phyloP scores from a whole-genome alignment of 768 basidiomycete genomes.

The Russula ochroleuca region DNA sequence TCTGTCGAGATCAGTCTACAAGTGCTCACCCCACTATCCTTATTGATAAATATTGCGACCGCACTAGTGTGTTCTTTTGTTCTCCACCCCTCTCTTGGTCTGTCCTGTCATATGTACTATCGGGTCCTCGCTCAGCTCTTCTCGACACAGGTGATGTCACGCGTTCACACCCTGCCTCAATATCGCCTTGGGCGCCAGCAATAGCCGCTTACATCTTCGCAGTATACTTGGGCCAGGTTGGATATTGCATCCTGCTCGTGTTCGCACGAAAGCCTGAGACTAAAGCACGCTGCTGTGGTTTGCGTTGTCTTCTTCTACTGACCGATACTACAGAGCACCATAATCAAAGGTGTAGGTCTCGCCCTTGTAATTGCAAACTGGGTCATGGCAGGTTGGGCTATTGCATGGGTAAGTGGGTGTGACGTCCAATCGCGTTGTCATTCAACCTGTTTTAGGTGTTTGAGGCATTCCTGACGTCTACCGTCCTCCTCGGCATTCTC shows the following conservation, averaged over 20 bases:
- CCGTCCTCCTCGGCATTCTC: conserved; percentile 67
- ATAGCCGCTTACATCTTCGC: conserved; percentile 58
- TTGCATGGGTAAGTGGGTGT: conserved; percentile 55
- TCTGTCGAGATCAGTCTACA: conserved; percentile 52
- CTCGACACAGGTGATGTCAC: conserved; percentile 45
- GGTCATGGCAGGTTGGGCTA: conserved; percentile 74
- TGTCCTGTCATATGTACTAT: conserved; percentile 20
- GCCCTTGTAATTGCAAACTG: conserved; percentile 75
- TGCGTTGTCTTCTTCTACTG: neutral
- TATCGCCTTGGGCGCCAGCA: conserved; percentile 60
- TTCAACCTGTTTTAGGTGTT: conserved; percentile 46
- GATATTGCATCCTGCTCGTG: conserved; percentile 78
- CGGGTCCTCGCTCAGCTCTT: neutral
- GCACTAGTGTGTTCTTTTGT: conserved; percentile 65
- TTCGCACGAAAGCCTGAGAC: conserved; percentile 71
- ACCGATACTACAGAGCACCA: conserved; percentile 45
- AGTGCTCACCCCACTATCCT: conserved; percentile 79
- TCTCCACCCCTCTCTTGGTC: conserved; percentile 59
- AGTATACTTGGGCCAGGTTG: conserved; percentile 66
- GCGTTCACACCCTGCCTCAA: conserved; percentile 55
- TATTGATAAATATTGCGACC: conserved; percentile 74
- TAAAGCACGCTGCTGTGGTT: conserved; percentile 46
- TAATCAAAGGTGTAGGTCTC: conserved; percentile 77
- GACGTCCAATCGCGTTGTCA: neutral
- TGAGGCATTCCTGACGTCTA: conserved; percentile 70